These are phyloP conservation scores for Microascus cirrosus DNA, from an alignment of 2,329 filamentous ascomycete species.

Conservation along the genomic window DNA sequence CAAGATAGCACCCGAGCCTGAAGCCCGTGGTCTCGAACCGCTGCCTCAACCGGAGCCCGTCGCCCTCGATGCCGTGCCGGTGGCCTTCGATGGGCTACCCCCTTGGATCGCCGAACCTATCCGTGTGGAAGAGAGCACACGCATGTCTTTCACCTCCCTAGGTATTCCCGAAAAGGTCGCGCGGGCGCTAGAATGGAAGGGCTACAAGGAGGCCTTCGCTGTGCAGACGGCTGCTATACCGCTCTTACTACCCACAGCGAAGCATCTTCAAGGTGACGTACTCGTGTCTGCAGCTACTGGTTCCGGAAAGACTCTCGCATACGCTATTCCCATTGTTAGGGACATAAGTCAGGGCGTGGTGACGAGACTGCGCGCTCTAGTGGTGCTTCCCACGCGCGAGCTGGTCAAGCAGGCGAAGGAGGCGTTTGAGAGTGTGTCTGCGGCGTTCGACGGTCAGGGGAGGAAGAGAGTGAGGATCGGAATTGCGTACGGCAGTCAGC, in stretches of 20 bases:
- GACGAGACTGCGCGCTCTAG: slow-evolving; percentile 62
- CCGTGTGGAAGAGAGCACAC: slow-evolving; percentile 50
- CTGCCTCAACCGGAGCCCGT: slow-evolving; percentile 66
- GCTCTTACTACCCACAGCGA: slow-evolving; percentile 57
- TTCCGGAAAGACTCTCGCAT: slow-evolving; percentile 90
- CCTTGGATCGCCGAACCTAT: slow-evolving; percentile 69
- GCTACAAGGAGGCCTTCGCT: slow-evolving; percentile 26
- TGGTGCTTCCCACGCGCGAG: slow-evolving; percentile 86
- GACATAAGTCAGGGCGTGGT: slow-evolving; percentile 54
- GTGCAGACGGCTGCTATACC: slow-evolving; percentile 52
- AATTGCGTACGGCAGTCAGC: slow-evolving; percentile 71
- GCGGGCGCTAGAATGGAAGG: slow-evolving; percentile 52
- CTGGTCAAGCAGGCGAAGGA: slow-evolving; percentile 78
- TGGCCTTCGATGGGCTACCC: slow-evolving; percentile 69
- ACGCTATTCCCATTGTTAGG: slow-evolving; percentile 75
- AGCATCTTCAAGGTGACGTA: slow-evolving; percentile 60
- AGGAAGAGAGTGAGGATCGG: slow-evolving; percentile 66
- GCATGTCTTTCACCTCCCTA: slow-evolving; percentile 49
- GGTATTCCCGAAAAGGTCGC: slow-evolving; percentile 51
- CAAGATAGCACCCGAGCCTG: slow-evolving; percentile 17
- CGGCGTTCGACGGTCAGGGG: slow-evolving; percentile 41
- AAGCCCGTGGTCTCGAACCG: slow-evolving; percentile 64
- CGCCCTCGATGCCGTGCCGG: slow-evolving; percentile 42
- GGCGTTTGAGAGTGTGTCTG: slow-evolving; percentile 62
- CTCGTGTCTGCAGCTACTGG: slow-evolving; percentile 89